Conservation (phyloP, 768 basidiomycete species). For the Russula sp. region DNA sequence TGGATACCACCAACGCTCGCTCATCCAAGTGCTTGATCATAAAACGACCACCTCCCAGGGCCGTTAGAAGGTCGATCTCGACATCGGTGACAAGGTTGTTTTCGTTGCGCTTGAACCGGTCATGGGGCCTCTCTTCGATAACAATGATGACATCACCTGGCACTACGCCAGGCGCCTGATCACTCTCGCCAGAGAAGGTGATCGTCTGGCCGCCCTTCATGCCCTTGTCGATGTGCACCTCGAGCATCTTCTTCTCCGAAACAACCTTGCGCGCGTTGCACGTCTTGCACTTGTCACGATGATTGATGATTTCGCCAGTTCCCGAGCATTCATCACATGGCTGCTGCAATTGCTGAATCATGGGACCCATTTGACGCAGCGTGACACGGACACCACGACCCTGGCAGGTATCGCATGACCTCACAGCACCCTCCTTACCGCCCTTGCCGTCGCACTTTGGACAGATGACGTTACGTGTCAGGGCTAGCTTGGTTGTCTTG, state of each 20-base stretch:
- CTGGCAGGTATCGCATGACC: slow-evolving; percentile 65
- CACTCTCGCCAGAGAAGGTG: slow-evolving; percentile 83
- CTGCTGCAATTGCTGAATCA: slow-evolving; percentile 99
- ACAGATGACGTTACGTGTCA: slow-evolving; percentile 94
- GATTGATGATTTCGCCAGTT: slow-evolving; percentile 91
- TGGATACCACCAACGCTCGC: slow-evolving; percentile 73
- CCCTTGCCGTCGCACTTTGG: slow-evolving; percentile 92
- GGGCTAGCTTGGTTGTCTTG: slow-evolving; percentile 95
- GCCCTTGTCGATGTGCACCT: slow-evolving; percentile 97
- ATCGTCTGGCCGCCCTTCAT: slow-evolving; percentile 95
- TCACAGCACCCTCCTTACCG: slow-evolving; percentile 94
- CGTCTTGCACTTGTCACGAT: slow-evolving; percentile 82
- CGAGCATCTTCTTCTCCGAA: slow-evolving; percentile 93
- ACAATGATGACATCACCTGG: slow-evolving; percentile 95
- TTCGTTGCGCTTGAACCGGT: slow-evolving; percentile 80
- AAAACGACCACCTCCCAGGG: slow-evolving; percentile 88
- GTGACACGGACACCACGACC: slow-evolving; percentile 91
- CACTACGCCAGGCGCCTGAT: slow-evolving; percentile 82
- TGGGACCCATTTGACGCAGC: slow-evolving; percentile 96
- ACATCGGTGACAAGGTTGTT: slow-evolving; percentile 81
- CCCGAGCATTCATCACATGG: slow-evolving; percentile 91
- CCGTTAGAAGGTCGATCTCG: slow-evolving; percentile 91
- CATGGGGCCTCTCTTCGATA: slow-evolving; percentile 89
- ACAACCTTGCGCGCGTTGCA: slow-evolving; percentile 96
- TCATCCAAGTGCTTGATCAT: slow-evolving; percentile 92